Evolutionary conservation across 345 rosid genomes (phyloP).

Genomic region (Sonneratia alba): DNA sequence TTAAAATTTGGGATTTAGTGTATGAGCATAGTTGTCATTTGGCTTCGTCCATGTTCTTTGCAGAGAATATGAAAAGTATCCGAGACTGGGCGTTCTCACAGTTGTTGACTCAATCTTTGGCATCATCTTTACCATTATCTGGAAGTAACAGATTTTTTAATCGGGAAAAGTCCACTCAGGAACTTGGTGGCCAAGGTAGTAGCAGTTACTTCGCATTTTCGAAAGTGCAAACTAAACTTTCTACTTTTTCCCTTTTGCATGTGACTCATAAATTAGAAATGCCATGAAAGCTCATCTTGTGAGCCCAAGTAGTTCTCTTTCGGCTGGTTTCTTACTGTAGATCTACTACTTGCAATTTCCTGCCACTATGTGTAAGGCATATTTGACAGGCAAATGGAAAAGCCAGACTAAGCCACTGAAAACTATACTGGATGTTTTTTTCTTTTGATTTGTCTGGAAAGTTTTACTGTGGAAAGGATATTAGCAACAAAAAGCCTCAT

Average conservation of each 20-base stretch:
- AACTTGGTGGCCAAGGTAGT: constrained; percentile 38
- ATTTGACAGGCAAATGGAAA: neutral
- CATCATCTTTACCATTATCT: constrained; percentile 52
- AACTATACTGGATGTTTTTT: neutral
- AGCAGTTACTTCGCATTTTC: constrained; percentile 3
- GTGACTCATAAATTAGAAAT: neutral
- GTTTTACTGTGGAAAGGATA: neutral
- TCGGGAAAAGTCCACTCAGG: constrained; percentile 20
- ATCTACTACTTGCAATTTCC: neutral
- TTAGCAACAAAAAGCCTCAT: neutral
- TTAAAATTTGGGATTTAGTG: too few relatives aligned
- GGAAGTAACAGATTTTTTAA: constrained; percentile 33
- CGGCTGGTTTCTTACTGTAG: neutral
- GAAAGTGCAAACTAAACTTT: neutral
- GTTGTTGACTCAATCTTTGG: constrained; percentile 44
- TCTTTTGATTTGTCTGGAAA: neutral
- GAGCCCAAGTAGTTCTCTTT: neutral
- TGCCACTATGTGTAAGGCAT: neutral
- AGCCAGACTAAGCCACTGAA: neutral
- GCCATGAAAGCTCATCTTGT: neutral
- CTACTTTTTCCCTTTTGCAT: neutral
- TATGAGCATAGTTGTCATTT: neutral
- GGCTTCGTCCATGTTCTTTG: constrained; percentile 5
- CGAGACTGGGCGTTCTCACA: constrained; percentile 69
- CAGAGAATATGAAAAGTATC: constrained; percentile 59